Base-by-base conservation (phyloP, 306 rosid genomes). In the Cyclanthera cordifolia region DNA sequence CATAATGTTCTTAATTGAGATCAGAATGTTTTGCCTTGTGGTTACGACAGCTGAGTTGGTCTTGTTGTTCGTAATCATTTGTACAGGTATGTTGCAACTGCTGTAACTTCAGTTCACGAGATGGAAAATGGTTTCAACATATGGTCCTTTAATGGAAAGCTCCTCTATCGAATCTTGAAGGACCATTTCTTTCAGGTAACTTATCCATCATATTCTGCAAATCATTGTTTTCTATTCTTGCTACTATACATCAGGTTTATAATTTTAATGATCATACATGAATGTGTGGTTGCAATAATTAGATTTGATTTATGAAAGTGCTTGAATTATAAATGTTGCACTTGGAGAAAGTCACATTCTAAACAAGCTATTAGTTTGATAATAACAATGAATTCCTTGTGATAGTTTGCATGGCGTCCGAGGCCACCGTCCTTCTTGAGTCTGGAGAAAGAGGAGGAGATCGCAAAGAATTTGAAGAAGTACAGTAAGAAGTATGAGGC, bases 91-190 rank as follows among this genome's bases (percentile, higher is more conserved):
- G 96, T 85, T 69, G 97, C 96, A 72, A 91, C 92, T 73, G 73
- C 96, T 37, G 96, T 88, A 61, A 91, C 97, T 45, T 86, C 95
- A 4, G 97, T 88, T 69, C 97, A 87, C 70, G 97, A 91, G 83
- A 91, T 91, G 97, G 97, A 91, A 81, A 88, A 91, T 73, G 97
- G 97, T 32, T 88, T 87, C 81, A 87, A 85, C 76, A 81, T 91
- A 50, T 91, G 97, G 97, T 86, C 96, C 61, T 91, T 91, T 71
- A 82, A 88, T 57, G 96, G 97, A 65, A 88, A 88, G 79, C 89
- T 87, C 47, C 92, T 91, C 14, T 88, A 91, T 76, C 82, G 96
- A 69, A 79, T 78, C 30, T 59, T 83, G 75, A 91, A 84, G 86
- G 97, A 88, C 79, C 95, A 86, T 74, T 91, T 88, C 83, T 85